A percentile compares a stretch with the other conserved stretches of the same genome.
Evolutionary conservation across 2,329 filamentous ascomycete species (phyloP).

Genomic region (Trichoderma breve): DNA sequence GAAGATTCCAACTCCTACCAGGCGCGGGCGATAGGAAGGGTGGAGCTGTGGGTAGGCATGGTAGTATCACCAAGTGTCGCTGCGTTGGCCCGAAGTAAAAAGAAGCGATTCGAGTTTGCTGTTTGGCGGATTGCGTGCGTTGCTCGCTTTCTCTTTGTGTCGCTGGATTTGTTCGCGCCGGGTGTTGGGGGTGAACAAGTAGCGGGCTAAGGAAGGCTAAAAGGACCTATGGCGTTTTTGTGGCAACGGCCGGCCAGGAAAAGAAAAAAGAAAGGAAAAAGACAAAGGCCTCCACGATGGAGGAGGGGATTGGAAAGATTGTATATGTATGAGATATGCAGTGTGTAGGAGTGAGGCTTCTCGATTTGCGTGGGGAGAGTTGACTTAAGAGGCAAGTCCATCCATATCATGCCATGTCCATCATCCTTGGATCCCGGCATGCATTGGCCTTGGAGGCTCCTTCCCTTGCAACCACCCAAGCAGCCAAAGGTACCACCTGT

Average conservation of each 20-base stretch:
- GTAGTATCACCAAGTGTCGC: slow-evolving; percentile 10
- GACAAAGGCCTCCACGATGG: not conserved
- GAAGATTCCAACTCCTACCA: slow-evolving; percentile 13
- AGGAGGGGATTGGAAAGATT: not conserved
- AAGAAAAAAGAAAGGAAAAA: not conserved
- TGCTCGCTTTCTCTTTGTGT: not conserved
- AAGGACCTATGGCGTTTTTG: slow-evolving; percentile 2
- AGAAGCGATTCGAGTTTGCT: not conserved
- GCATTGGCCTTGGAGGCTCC: slow-evolving; percentile 9
- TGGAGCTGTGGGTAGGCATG: slow-evolving; percentile 13
- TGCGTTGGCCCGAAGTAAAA: not conserved
- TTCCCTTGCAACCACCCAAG: slow-evolving; percentile 1
- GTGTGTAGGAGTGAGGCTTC: slow-evolving; percentile 14
- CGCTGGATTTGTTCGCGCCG: not conserved
- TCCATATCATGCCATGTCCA: slow-evolving; percentile 17
- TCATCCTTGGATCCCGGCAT: slow-evolving; percentile 16
- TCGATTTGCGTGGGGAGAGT: slow-evolving; percentile 13
- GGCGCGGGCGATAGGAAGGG: slow-evolving; percentile 16
- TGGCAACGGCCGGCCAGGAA: not conserved
- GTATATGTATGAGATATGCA: not conserved
- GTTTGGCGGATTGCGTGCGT: not conserved
- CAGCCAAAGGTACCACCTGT: not conserved
- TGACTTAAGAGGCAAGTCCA: slow-evolving; percentile 19
- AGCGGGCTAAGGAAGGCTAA: slow-evolving; percentile 4
- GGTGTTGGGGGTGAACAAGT: slow-evolving; percentile 7